Evolutionary conservation across 352 stramenopile genomes (phyloP).

Genomic region (Phytophthora hibernalis): DNA sequence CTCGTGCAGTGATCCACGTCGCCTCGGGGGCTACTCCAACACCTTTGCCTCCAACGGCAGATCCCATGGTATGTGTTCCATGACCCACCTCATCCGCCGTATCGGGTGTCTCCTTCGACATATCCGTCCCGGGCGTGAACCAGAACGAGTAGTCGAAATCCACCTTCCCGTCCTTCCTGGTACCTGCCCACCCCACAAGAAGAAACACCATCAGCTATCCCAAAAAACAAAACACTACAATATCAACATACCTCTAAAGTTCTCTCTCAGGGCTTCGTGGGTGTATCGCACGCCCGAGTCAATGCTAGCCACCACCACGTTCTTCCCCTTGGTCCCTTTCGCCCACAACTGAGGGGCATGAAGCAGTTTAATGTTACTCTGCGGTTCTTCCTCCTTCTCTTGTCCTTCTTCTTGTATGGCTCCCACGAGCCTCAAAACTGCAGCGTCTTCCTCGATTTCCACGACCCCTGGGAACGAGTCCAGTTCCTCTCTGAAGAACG

Average conservation of each 20-base stretch:
- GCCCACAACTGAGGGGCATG: slow-evolving; percentile 63
- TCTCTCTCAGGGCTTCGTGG: slow-evolving; percentile 54
- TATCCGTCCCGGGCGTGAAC: slow-evolving; percentile 59
- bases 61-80: slow-evolving; percentile 75
- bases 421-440: slow-evolving; percentile 29
- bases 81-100: slow-evolving; percentile 75
- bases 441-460: slow-evolving; percentile 49
- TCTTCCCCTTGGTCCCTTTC: slow-evolving; percentile 38
- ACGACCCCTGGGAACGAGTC: slow-evolving; percentile 50
- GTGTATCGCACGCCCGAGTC: slow-evolving; percentile 79
- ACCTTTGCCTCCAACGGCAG: slow-evolving; percentile 54
- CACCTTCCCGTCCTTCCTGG: slow-evolving; percentile 35
- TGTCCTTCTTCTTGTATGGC: slow-evolving; percentile 15
- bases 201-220: background rate
- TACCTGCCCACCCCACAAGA: slow-evolving; percentile 20
- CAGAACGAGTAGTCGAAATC: slow-evolving; percentile 79
- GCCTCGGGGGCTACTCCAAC: slow-evolving; percentile 66
- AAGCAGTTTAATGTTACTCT: slow-evolving; percentile 59
- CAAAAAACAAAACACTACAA: background rate
- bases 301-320: slow-evolving; percentile 71
- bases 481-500: slow-evolving; percentile 39
- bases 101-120: slow-evolving; percentile 65
- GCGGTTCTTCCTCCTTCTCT: slow-evolving; percentile 10
- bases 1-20: slow-evolving; percentile 74
- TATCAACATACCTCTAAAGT: slow-evolving; percentile 48